Conservation (phyloP, 805 yeast genomes). For the Ogataea paraovalis region DNA sequence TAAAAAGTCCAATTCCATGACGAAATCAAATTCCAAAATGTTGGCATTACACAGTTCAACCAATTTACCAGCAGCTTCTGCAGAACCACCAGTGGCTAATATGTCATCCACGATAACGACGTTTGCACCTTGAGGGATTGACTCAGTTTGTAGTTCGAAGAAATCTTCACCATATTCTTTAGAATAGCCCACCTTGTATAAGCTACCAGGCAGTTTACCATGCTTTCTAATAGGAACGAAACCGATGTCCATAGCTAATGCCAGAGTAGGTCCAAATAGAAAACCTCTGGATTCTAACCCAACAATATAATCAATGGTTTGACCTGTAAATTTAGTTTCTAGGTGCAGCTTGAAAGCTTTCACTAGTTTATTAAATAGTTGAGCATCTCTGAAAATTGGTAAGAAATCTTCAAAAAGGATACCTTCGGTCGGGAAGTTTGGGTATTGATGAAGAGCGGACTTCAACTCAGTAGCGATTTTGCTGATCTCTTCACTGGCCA, state of each 20-base stretch:
- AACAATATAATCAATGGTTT: constrained; percentile 74
- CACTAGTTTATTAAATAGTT: constrained; percentile 72
- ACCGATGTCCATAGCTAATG: constrained; percentile 82
- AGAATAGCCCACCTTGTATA: constrained; percentile 63
- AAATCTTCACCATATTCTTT: constrained; percentile 93
- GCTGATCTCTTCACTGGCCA: constrained; percentile 20
- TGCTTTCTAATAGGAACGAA: constrained; percentile 94
- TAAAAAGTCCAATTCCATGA: constrained; percentile 92
- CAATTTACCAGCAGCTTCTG: constrained; percentile 87
- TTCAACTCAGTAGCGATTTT: constrained; percentile 43
- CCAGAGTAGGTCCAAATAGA: constrained; percentile 92
- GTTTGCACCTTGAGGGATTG: constrained; percentile 74
- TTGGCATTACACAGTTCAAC: constrained; percentile 64
- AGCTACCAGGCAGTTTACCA: constrained; percentile 91
- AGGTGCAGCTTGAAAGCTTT: constrained; percentile 77
- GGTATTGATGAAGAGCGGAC: constrained; percentile 68
- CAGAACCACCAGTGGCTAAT: constrained; percentile 98
- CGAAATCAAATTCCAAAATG: constrained; percentile 77
- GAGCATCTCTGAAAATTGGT: constrained; percentile 86
- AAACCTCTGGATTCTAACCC: constrained; percentile 98
- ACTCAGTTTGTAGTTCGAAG: constrained; percentile 82
- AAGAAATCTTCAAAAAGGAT: constrained; percentile 92
- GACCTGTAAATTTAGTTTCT: constrained; percentile 47
- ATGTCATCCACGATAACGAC: constrained; percentile 93
- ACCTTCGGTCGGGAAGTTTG: constrained; percentile 92